A percentile compares a stretch with the other conserved stretches of the same genome.
These are phyloP conservation scores for Trypanosoma caninum DNA, from an alignment of 208 protist genomes.

Conservation along the genomic window DNA sequence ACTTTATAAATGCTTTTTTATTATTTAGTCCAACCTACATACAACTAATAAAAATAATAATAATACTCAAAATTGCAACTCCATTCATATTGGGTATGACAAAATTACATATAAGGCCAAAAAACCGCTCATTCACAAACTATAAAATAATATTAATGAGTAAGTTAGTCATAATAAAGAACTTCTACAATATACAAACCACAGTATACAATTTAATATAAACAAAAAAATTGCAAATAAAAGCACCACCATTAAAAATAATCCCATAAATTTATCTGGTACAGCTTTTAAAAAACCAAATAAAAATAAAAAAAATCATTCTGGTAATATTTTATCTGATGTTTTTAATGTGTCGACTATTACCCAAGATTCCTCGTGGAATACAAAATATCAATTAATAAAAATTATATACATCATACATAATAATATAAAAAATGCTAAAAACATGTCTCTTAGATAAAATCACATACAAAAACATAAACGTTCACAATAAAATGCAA, in stretches of 20 bases:
- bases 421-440: slow-evolving; percentile 84
- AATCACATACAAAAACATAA: slow-evolving; percentile 86
- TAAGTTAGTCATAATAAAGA: slow-evolving; percentile 83
- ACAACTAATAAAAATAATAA: slow-evolving; percentile 84
- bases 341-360: slow-evolving; percentile 86
- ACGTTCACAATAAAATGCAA: slow-evolving; percentile 82
- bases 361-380: slow-evolving; percentile 82
- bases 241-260: slow-evolving; percentile 81
- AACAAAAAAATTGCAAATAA: slow-evolving; percentile 87
- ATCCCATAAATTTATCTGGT: slow-evolving; percentile 83
- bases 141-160: slow-evolving; percentile 88
- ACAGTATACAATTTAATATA: slow-evolving; percentile 89
- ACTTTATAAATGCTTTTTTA: slow-evolving; percentile 14
- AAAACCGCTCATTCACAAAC: slow-evolving; percentile 86
- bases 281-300: slow-evolving; percentile 87
- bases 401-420: slow-evolving; percentile 84
- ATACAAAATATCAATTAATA: slow-evolving; percentile 90
- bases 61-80: slow-evolving; percentile 86
- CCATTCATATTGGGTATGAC: slow-evolving; percentile 85
- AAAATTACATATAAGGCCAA: slow-evolving; percentile 86
- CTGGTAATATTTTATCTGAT: slow-evolving; percentile 78
- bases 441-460: slow-evolving; percentile 83
- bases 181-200: slow-evolving; percentile 87
- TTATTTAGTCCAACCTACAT: slow-evolving; percentile 73
- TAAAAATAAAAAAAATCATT: slow-evolving; percentile 89